These are phyloP conservation scores for Salinomyces thailandicus DNA, from an alignment of 2,329 filamentous ascomycete species.

Conservation along the genomic window DNA sequence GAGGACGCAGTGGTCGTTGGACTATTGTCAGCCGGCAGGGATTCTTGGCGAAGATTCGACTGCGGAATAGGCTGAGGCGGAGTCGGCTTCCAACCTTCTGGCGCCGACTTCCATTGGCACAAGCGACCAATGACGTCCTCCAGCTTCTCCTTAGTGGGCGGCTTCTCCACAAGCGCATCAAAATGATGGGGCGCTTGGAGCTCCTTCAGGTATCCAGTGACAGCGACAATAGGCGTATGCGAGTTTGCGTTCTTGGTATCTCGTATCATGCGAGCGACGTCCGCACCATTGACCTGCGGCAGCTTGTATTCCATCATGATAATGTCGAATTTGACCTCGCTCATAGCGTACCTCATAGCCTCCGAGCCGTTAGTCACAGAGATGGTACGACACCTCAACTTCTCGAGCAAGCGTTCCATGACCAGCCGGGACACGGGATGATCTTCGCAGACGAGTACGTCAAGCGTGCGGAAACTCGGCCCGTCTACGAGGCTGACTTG, in stretches of 20 bases:
- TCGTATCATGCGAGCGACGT: conserved; percentile 94
- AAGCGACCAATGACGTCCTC: conserved; percentile 77
- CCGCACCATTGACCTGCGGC: conserved; percentile 86
- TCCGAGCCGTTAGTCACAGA: conserved; percentile 83
- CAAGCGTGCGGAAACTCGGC: conserved; percentile 78
- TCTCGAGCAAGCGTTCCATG: conserved; percentile 97
- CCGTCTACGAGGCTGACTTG: conserved; percentile 78
- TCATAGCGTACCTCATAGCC: conserved; percentile 85
- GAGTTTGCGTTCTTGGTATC: conserved; percentile 94
- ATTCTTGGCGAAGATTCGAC: conserved; percentile 56
- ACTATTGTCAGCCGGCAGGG: conserved; percentile 61
- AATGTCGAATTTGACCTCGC: conserved; percentile 96
- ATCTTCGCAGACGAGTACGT: conserved; percentile 94
- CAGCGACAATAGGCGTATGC: conserved; percentile 87
- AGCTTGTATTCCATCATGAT: conserved; percentile 97
- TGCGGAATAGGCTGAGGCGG: conserved; percentile 40
- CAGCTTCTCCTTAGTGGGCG: conserved; percentile 83
- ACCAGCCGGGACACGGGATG: conserved; percentile 94
- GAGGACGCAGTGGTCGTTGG: conserved; percentile 70
- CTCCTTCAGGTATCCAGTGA: conserved; percentile 97
- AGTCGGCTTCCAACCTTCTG: conserved; percentile 44
- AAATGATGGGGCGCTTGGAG: conserved; percentile 92
- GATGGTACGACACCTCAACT: conserved; percentile 87
- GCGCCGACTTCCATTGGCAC: conserved; percentile 86
- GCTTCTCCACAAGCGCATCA: conserved; percentile 90